Evolutionary conservation across 176 grass and related monocot species (phyloP), one percentile per base, ranked within the genome.

Genomic region (Phyllostachys edulis): DNA sequence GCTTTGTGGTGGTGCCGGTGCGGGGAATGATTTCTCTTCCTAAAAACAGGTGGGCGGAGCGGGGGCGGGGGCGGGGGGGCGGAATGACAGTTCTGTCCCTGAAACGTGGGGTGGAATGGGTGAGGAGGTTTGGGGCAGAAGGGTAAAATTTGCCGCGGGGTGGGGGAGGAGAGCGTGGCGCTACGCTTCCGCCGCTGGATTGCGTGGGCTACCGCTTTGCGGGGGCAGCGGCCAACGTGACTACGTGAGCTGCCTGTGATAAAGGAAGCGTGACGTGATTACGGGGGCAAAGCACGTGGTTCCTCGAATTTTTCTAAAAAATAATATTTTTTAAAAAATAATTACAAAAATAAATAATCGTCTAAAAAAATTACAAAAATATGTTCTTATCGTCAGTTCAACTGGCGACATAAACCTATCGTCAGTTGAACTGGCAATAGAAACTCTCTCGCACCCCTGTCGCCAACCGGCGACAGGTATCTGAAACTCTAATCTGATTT

Each of bases 1-100:
- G 79, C 86, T 77, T 78, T 78, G 86, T 56, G 73, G 86, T 77
- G 73, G 65, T 68, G 73, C 40, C 72, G 86, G 17, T 83, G 80
- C 64, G 86, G 80, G 66, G 45, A 78, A 64, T 63, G 71, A 63
- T 64, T 36, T 66, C 15, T n/a, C 39, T 59, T 63, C 41, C 71
- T 76, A 88, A 77, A 87, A 83, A 83, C 66, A 65, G 73, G 66
- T 55, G 23, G 65, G 40, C 20, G 20, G 57, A 55, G 40, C 20
- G 20, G 57, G 57, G 17, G 3, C 13, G 16, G 14, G 42, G 2
- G 10, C 14, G 29, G 29, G 29, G 1, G 0, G 29, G n/a, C n/a
- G 72, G 37, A 81, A 81, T 75, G 80, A 83, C 73, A 24, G 7
- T 70, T 87, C 6, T 20, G 0, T 51, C 85, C 69, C 57, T 36